These are phyloP conservation scores for Schoenoplectus triqueter DNA, from an alignment of 202 grass and related monocot genomes.

Conservation along the genomic window DNA sequence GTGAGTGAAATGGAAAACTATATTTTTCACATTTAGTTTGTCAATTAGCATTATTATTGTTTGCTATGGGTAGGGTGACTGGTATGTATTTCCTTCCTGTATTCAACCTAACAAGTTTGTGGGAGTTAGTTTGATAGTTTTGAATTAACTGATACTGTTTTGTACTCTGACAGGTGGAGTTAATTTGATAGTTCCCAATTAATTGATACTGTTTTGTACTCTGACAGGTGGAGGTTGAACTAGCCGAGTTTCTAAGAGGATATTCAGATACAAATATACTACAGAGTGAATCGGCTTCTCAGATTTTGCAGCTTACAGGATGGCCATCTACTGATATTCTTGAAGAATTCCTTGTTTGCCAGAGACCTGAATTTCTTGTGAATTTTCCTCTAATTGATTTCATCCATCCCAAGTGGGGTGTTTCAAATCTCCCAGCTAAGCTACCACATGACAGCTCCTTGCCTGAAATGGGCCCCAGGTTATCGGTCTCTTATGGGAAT, in stretches of 20 bases:
- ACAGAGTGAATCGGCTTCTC: constrained; percentile 41
- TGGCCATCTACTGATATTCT: constrained; percentile 67
- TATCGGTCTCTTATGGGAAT: constrained; percentile 78
- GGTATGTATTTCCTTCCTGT: too few relatives aligned
- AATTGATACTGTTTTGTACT: too few relatives aligned
- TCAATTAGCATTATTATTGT: background rate
- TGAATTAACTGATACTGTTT: too few relatives aligned
- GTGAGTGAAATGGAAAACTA: constrained; percentile 45
- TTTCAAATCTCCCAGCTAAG: constrained; percentile 87
- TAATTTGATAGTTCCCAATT: too few relatives aligned
- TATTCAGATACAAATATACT: constrained; percentile 66
- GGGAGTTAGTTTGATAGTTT: too few relatives aligned
- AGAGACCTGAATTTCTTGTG: constrained; percentile 87
- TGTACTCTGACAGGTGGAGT: too few relatives aligned
- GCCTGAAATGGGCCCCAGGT: constrained; percentile 72
- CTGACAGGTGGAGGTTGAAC: background rate
- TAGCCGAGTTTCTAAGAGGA: constrained; percentile 74
- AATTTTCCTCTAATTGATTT: constrained; percentile 98
- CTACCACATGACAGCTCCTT: constrained; percentile 69
- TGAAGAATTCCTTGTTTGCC: constrained; percentile 82
- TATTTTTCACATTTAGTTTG: constrained; percentile 34
- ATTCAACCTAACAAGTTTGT: too few relatives aligned
- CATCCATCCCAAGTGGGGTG: constrained; percentile 89
- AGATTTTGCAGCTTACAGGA: constrained; percentile 82
- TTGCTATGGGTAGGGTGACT: too few relatives aligned